These are phyloP conservation scores for Eucommia ulmoides DNA, from an alignment of 257 asterid species.

Conservation along the genomic window DNA sequence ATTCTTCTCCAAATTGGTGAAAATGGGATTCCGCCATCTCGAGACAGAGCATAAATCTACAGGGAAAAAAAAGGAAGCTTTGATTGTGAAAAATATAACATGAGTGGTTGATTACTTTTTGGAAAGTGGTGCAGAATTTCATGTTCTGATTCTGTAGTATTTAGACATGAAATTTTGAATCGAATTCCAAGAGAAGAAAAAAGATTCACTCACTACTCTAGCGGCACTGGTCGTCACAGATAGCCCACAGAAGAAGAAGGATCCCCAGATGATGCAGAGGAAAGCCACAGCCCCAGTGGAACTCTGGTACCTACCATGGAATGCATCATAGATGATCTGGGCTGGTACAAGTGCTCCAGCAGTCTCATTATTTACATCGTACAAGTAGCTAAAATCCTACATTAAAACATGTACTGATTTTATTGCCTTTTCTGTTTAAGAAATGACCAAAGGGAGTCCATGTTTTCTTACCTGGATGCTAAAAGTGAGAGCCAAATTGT, in stretches of 20 bases:
- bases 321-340: constrained; percentile 36
- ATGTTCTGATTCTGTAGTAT: too few species aligned
- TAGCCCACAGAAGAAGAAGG: constrained; percentile 37
- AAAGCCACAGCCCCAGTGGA: constrained; percentile 22
- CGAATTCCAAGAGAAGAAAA: not conserved
- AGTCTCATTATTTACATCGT: constrained; percentile 23
- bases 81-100: too few species aligned
- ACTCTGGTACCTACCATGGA: constrained; percentile 20
- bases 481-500: constrained; percentile 35
- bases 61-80: too few species aligned
- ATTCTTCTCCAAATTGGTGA: constrained; percentile 23
- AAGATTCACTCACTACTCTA: constrained; percentile 21
- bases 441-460: too few species aligned
- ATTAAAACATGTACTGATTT: too few species aligned
- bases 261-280: constrained; percentile 29
- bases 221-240: constrained; percentile 37
- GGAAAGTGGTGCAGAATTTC: not conserved
- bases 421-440: too few species aligned
- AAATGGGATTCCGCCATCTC: constrained; percentile 36
- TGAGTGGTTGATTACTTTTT: not conserved
- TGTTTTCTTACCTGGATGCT: constrained; percentile 46
- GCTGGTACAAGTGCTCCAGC: constrained; percentile 34
- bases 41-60: constrained; percentile 37
- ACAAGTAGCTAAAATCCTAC: constrained; percentile 21
- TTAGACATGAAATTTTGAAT: too few species aligned